Base-by-base conservation (phyloP, 352 stramenopile genomes). In the Lagenidium sp. region DNA sequence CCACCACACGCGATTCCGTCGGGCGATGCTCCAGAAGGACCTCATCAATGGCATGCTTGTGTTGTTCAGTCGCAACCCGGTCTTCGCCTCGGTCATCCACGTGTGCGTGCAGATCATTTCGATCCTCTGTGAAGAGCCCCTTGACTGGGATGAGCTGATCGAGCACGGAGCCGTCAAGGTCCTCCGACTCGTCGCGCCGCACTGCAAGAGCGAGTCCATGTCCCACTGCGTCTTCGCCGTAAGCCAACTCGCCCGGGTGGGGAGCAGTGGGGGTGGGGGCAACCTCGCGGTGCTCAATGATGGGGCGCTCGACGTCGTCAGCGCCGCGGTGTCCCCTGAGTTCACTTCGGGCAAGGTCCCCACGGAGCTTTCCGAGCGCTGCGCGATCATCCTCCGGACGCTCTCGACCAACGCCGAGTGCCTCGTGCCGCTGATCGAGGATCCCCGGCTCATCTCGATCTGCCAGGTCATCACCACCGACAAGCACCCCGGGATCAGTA, bases 91-190 rank as follows among this genome's bases (percentile, higher is more conserved):
- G 11, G 60, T 88, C 23, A 60, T 82, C 16, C 60, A 82, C 19
- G 68, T 88, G 8, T 81, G 65, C 31, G 69, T 82, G 1, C 65
- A 82, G 22, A 74, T 85, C 26, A 22, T 89, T 11, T 77, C 76
- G 7, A 72, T 76, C 6, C 50, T 92, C 40, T 80, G 64, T 37
- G 76, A 89, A 60, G 79, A 89, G 25, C 26, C 63, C 0, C 37
- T 61, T 10, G 61, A 82, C 36, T 75, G 66, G 62, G 28, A 29
- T 18, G 67, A 79, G 7, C 50, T 89, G 31, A 63, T 83, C 10
- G 40, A 41, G 19, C 60, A 60, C 0, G 79, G 76, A n/a, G 66
- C 70, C 4, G 68, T 88, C 15, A 52, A 60, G 37, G 65, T 86
- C 7, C 53, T 92, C 12, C 66, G 70, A 1, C 42, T 65, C 19